Evolutionary conservation across 441 rosid genomes (phyloP).

Genomic region (Bruguiera hainesii): DNA sequence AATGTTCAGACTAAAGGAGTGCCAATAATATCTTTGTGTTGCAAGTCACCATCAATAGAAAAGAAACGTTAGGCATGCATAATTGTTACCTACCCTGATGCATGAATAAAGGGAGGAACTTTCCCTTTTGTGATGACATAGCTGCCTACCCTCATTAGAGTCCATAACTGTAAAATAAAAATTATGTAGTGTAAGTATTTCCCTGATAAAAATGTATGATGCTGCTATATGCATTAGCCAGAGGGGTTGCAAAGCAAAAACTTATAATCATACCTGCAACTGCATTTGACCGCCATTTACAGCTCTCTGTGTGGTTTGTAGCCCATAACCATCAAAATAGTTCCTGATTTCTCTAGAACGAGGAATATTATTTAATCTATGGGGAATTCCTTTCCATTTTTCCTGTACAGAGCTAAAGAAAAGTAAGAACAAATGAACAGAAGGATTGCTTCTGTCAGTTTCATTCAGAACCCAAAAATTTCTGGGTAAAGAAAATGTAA

Average conservation of each 20-base stretch:
- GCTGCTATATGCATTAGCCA: too few species aligned
- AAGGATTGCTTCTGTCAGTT: conserved; percentile 10
- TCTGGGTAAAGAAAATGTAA: background rate
- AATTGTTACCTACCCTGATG: background rate
- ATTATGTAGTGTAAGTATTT: too few species aligned
- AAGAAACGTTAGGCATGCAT: background rate
- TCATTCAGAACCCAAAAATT: conserved; percentile 7
- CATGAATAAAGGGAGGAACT: too few species aligned
- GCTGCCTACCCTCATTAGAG: too few species aligned
- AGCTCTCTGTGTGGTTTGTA: conserved; percentile 68
- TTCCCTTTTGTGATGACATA: background rate
- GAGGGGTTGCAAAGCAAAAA: too few species aligned
- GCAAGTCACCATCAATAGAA: background rate
- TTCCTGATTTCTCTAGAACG: conserved; percentile 87
- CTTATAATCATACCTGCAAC: conserved; percentile 49
- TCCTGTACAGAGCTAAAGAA: conserved; percentile 46
- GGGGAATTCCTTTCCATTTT: conserved; percentile 91
- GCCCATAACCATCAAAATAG: conserved; percentile 83
- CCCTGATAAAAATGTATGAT: too few species aligned
- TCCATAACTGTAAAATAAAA: too few species aligned
- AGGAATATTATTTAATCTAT: conserved; percentile 84
- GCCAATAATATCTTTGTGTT: background rate
- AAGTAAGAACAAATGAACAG: conserved; percentile 28
- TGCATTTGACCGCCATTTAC: conserved; percentile 65
- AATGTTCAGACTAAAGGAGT: too few species aligned